phyloP scores from a whole-genome alignment of 148 eudicot species.

The Heliosperma pusillum region DNA sequence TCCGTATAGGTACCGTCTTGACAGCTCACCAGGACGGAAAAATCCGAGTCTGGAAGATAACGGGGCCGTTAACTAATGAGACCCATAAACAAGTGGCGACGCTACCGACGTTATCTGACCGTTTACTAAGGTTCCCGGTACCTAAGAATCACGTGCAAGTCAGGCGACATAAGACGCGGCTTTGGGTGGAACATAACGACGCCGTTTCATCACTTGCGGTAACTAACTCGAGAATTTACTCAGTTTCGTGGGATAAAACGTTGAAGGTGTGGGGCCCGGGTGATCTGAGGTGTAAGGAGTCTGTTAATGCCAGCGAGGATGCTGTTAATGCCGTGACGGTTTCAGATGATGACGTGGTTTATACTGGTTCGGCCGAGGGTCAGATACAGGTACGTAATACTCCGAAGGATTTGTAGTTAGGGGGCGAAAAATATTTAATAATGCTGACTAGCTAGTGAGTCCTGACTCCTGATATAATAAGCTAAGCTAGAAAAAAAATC shows the following conservation, averaged over 20 bases:
- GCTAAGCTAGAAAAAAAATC: no score
- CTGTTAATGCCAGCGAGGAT: conserved; percentile 58
- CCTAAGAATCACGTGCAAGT: conserved; percentile 66
- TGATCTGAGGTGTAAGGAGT: conserved; percentile 40
- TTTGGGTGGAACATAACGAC: conserved; percentile 83
- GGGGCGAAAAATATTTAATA: no score
- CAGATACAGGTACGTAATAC: conserved; percentile 52
- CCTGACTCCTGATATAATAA: no score
- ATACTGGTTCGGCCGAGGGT: conserved; percentile 65
- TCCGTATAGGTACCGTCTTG: conserved; percentile 25
- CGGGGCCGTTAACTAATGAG: background rate
- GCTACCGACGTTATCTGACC: conserved; percentile 59
- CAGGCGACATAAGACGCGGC: conserved; percentile 54
- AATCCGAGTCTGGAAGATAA: conserved; percentile 60
- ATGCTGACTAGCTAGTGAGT: no score
- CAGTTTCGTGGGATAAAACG: conserved; percentile 77
- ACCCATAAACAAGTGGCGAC: conserved; percentile 37
- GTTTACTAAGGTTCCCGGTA: conserved; percentile 36
- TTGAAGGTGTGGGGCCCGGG: conserved; percentile 49
- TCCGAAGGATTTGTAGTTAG: no score
- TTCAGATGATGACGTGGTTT: conserved; percentile 43
- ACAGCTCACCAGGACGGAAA: conserved; percentile 74
- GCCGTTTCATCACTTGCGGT: conserved; percentile 60
- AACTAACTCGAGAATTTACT: conserved; percentile 27
- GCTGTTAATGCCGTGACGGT: conserved; percentile 61